Evolutionary conservation across 306 rosid genomes (phyloP).

Genomic region (Albizia julibrissin): DNA sequence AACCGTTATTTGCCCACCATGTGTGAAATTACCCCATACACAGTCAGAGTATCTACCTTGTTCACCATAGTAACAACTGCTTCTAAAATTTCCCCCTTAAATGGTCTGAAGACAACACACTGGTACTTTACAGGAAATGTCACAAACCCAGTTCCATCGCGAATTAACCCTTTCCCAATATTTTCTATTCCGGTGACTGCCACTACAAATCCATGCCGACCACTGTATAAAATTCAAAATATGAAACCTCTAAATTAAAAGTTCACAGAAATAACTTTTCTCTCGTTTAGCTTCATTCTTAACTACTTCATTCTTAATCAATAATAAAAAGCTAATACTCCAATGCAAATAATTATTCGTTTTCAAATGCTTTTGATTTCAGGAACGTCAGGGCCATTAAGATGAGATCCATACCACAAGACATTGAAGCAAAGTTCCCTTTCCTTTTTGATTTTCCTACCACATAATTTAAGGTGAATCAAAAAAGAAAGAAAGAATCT

Average conservation of each 20-base stretch:
- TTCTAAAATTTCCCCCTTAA: constrained; percentile 94
- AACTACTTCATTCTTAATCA: background rate
- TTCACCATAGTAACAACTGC: constrained; percentile 97
- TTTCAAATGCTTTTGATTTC: background rate
- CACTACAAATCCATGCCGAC: constrained; percentile 95
- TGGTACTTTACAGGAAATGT: constrained; percentile 94
- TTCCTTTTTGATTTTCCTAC: background rate
- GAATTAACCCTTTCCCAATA: constrained; percentile 82
- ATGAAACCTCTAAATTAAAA: constrained; percentile 7
- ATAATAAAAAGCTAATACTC: background rate
- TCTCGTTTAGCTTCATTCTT: background rate
- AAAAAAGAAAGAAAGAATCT: background rate
- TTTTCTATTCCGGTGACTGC: constrained; percentile 93
- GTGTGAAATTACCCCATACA: background rate
- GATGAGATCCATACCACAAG: background rate
- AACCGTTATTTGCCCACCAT: constrained; percentile 6
- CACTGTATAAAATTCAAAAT: constrained; percentile 49
- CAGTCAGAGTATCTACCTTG: constrained; percentile 55
- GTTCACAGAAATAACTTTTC: background rate
- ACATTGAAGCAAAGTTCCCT: background rate
- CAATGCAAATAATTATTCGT: background rate
- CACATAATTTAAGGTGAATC: background rate
- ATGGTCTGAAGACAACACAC: constrained; percentile 96
- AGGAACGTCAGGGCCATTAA: background rate
- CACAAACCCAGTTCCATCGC: constrained; percentile 96